Evolutionary conservation across 345 rosid genomes (phyloP), one percentile per base, ranked within the genome.

Genomic region (Linum usitatissimum): DNA sequence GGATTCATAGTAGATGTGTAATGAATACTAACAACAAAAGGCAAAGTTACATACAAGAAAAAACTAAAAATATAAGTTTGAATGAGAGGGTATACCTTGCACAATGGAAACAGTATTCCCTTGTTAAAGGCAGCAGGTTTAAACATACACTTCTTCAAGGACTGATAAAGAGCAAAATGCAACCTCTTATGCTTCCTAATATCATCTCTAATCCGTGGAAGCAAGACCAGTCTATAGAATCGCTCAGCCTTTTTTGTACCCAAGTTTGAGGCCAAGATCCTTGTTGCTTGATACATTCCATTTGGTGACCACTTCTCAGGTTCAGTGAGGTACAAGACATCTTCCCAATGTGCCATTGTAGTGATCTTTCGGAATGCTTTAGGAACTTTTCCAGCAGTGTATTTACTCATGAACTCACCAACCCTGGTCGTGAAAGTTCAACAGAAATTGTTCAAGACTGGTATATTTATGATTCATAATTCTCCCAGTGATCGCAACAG

Each of bases 231-330:
- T 75, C 72, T 84, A 69, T 79, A 86, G 74, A 87, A 93, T 10
- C 81, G 80, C 66, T 80, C 87, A 28, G 89, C 96, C 73, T 82
- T 87, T 72, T 70, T 80, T 3, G 79, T 76, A 67, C 77, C 71
- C 76, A 93, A 78, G 78, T 86, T 86, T 64, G 96, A 86, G 64
- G 92, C 75, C 77, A 90, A 84, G 61, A 90, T 84, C 70, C 90
- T 82, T 12, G 95, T 93, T 13, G 99, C 96, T 69, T 90, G 95
- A 79, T 57, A 90, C 87, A 90, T 72, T 21, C 96, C 97, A 63
- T 80, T 85, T n/a, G 97, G 92, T 8, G 96, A 84, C 99, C 99
- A 93, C 53, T 82, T 84, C 84, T 84, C 91, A 6, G 99, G 97
- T 76, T 93, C 90, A 12, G 96, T 90, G 60, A 93, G 76, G 78